These are phyloP conservation scores for Ceratocystis papillata DNA, from an alignment of 2,329 filamentous ascomycete genomes.

Conservation along the genomic window DNA sequence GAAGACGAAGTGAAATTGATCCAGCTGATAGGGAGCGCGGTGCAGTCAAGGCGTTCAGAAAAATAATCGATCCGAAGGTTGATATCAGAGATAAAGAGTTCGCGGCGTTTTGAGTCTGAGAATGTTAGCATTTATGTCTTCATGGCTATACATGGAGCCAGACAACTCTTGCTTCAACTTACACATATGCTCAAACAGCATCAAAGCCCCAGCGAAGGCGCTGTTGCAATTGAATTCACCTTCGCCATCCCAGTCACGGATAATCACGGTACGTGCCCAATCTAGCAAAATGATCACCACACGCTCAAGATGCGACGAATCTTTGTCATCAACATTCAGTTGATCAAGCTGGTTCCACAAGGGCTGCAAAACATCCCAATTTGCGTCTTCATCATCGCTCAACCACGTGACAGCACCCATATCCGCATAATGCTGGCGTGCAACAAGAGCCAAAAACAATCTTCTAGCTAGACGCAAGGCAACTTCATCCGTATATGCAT, in stretches of 20 bases:
- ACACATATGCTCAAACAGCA: conserved; percentile 63
- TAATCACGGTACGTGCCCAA: conserved; percentile 62
- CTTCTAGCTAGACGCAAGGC: conserved; percentile 49
- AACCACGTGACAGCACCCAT: conserved; percentile 30
- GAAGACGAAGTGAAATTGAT: conserved; percentile 49
- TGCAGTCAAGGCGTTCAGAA: conserved; percentile 61
- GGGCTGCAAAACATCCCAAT: conserved; percentile 38
- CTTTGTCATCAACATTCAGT: conserved; percentile 33
- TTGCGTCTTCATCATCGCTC: conserved; percentile 30
- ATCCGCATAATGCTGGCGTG: conserved; percentile 42
- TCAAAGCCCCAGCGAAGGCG: conserved; percentile 65
- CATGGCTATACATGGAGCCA: background rate
- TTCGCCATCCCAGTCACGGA: conserved; percentile 71
- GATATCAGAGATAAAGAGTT: conserved; percentile 53
- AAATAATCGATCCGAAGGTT: conserved; percentile 69
- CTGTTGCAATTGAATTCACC: conserved; percentile 59
- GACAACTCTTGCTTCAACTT: conserved; percentile 32
- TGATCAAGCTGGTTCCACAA: conserved; percentile 46
- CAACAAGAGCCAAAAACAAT: conserved; percentile 47
- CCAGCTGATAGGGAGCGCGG: conserved; percentile 66
- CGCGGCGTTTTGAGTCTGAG: conserved; percentile 50
- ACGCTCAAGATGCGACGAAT: conserved; percentile 19
- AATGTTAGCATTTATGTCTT: conserved; percentile 17
- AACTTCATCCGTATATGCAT: conserved; percentile 51
- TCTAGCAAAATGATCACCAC: conserved; percentile 43